Evolutionary conservation across 495 filamentous ascomycete species (phyloP), one percentile per base, ranked within the genome.

Genomic region (Neurospora africana): DNA sequence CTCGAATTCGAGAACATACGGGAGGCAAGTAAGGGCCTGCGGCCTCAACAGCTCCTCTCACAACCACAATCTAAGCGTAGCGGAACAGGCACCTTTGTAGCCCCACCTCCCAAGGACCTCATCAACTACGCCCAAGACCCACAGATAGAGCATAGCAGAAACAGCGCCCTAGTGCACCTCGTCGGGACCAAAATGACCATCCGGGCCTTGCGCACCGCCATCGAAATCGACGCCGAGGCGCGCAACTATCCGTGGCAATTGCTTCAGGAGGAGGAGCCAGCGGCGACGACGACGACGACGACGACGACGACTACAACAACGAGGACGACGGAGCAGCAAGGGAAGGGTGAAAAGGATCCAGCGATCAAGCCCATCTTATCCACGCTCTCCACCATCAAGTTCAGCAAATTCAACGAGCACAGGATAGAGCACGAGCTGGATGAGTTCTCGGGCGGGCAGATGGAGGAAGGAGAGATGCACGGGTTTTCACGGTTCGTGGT

Each of bases 401-500:
- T 65, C 53, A 65, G 53, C 53, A 65, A 33, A 15, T 65, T 65
- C 27, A 65, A 65, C 7, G 53, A 65, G 23, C 15, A 70, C 11
- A 61, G 35, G 41, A 58, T 70, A 19, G 69, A 70, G 27, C 69
- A 33, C 33, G 38, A 70, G 23, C 11, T 36, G n/a, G 21, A 41
- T 4, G 40, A 36, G 11, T 40, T 27, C 17, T n/a, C 35, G 3
- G 47, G n/a, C 47, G 70, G 47, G 15, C 23, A 65, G 53, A 65
- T 35, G 53, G 27, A 65, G 15, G 53, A 65, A 65, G 53, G 53
- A 13, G 44, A 72, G 69, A 36, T 19, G 61, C 17, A 41, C 27
- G 72, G 69, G n/a, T 78, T 71, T 41, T 65, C 69, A 17, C 81
- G 81, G 41, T 90, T 84, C 76, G 80, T 88, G 38, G 72, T 89